Base-by-base conservation (phyloP, 2,329 filamentous ascomycete genomes). In the Fusarium sp. region DNA sequence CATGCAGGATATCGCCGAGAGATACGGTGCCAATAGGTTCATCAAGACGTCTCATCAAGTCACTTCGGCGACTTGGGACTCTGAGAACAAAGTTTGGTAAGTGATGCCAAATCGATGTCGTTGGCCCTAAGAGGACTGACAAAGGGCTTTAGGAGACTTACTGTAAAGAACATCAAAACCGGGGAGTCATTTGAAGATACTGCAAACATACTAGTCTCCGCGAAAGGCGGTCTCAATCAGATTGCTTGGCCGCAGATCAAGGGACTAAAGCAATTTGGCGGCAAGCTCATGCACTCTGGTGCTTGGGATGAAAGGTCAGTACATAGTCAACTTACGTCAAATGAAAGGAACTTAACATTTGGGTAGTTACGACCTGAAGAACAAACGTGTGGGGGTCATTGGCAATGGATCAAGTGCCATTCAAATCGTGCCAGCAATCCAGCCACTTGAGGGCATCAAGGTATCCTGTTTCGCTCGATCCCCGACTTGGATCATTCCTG, bases 291-390 rank as follows among this genome's bases (percentile, higher is more conserved):
- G n/a, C 30, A 52, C n/a, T 35, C 49, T 23, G 49, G 49, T 52
- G 49, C 49, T 25, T 52, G 49, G 49, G 49, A 52, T 15, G 49
- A 35, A 9, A 35, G 30, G 30, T 52, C 3, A 35, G 30, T 21
- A 21, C 12, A 35, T 15, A 6, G 0, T 19, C 4, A 1, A 8
- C 3, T 10, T 35, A 0, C 11, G 3, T 19, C 8, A 10, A 8
- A 1, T 4, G 16, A 23, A 35, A 10, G 6, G 1, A 23, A 5
- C 2, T 15, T 35, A 19, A 52, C 30, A 25, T 2, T 19, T 19
- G 8, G 11, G 9, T 6, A 52, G 49, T 35, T 52, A 12, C 0
- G 49, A 52, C 12, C 13, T 52, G 16, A 35, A 11, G 5, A 52
- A 35, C 16, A 35, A 35, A 25, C 49, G 30, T 3, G 49, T 52